phyloP scores from a whole-genome alignment of 2,329 filamentous ascomycete species.

The Bisporella sp. region DNA sequence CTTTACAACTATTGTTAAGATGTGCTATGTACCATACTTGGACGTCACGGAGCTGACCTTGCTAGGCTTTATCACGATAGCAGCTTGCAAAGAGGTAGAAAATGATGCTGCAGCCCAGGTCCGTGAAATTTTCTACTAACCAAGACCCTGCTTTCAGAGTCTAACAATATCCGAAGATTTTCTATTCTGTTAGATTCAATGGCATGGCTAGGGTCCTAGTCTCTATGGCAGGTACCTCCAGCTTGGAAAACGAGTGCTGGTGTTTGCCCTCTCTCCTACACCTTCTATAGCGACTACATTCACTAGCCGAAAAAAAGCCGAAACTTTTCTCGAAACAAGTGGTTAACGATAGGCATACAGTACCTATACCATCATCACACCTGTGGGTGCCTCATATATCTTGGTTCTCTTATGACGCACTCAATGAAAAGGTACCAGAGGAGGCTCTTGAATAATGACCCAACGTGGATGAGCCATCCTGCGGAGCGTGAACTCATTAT shows the following conservation, averaged over 20 bases:
- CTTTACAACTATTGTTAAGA: conserved; percentile 37
- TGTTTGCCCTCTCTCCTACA: conserved; percentile 50
- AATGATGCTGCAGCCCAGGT: conserved; percentile 53
- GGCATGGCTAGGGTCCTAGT: conserved; percentile 53
- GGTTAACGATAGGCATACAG: conserved; percentile 66
- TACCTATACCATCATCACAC: conserved; percentile 57
- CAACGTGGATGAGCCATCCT: conserved; percentile 36
- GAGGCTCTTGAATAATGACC: conserved; percentile 38
- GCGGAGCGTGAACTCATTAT: neutral
- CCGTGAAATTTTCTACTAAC: conserved; percentile 31
- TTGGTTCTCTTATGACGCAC: conserved; percentile 42
- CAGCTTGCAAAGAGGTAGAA: conserved; percentile 50
- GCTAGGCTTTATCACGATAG: conserved; percentile 56
- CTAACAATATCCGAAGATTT: conserved; percentile 11
- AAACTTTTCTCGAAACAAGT: conserved; percentile 43
- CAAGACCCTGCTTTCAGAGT: neutral
- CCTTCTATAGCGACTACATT: conserved; percentile 63
- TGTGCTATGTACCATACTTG: neutral
- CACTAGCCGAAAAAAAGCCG: conserved; percentile 50
- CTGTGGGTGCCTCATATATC: conserved; percentile 55
- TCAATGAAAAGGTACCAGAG: conserved; percentile 49
- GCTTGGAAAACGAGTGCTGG: conserved; percentile 50
- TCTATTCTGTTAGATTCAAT: conserved; percentile 23
- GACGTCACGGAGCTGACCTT: conserved; percentile 18
- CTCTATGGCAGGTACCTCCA: conserved; percentile 62